Conservation (phyloP, 208 protist species). For the Leishmania amazonensis region DNA sequence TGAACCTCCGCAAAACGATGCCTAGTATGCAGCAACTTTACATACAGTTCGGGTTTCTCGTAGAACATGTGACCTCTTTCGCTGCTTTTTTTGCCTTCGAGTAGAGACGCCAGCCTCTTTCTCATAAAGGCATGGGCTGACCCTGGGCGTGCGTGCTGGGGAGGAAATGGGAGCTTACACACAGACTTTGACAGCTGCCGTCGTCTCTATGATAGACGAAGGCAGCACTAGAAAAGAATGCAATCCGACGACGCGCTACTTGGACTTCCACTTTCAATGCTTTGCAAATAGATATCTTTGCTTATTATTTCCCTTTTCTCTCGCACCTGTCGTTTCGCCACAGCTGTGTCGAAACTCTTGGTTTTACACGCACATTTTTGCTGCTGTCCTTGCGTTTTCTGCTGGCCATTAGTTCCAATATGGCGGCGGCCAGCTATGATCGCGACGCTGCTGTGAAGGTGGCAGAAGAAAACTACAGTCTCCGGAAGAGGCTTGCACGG, state of each 20-base stretch:
- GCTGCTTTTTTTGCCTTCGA: not conserved
- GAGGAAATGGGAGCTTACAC: too few species aligned
- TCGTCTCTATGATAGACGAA: not conserved
- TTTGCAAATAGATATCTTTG: not conserved
- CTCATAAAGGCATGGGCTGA: not conserved
- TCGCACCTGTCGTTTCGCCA: conserved; percentile 4
- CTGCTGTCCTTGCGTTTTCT: not conserved
- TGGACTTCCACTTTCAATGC: not conserved
- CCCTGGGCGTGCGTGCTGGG: not conserved
- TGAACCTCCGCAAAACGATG: not conserved
- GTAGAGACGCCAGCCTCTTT: not conserved
- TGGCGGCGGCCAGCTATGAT: conserved; percentile 29
- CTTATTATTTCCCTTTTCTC: conserved; percentile 2
- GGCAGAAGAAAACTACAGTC: conserved; percentile 57
- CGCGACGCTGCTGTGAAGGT: conserved; percentile 36
- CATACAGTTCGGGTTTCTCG: not conserved
- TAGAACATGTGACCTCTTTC: not conserved
- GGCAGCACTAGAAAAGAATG: not conserved
- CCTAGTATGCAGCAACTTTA: not conserved
- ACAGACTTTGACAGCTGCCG: not conserved
- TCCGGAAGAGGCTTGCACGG: conserved; percentile 49
- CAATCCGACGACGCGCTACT: not conserved
- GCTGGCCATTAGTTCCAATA: not conserved
- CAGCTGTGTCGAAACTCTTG: not conserved
- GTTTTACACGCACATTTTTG: not conserved